Base-by-base conservation (phyloP, 2,329 filamentous ascomycete genomes). In the Trichoderma harzianum region DNA sequence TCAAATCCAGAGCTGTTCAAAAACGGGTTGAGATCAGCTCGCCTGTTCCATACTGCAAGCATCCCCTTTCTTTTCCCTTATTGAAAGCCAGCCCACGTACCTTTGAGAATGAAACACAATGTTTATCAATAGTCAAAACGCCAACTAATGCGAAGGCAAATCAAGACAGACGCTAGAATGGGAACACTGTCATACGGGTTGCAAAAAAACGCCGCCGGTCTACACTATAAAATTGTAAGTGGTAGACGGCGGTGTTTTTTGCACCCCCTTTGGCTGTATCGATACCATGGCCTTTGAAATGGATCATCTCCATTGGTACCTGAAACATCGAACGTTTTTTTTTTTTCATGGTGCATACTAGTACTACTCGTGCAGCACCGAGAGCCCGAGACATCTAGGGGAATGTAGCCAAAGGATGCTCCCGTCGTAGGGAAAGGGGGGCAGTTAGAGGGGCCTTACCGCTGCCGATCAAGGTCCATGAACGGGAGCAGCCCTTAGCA, bases 371-470 rank as follows among this genome's bases (percentile, higher is more conserved):
- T 8, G 28, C 39, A 34, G 28, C 28, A 62, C 36, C 66, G 66
- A 69, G 66, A 53, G 57, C 21, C 57, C 66, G 57, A 69, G 66
- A 69, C 66, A 69, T 34, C 57, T 10, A 61, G 55, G 66, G 55
- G 66, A 69, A 69, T 69, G 66, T 4, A 61, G 26, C 0, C 18
- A 51, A 34, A 60, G 55, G 65, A n/a, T 32, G 11, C 55, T 60
- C 26, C 55, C 26, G 55, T 55, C 64, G 21, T 5, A 55, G 11
- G 18, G 16, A 34, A 34, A 60, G 28, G 8, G 24, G 5, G 26
- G 43, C 18, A n/a, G 7, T 32, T 36, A n/a, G 18, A 60, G 16
- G 18, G 62, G 24, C 36, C 36, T 69, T 69, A n/a, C 36, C 26
- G 32, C 18, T 67, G 64, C 21, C 64, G 51, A 67, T 58, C 64